Percentiles rank a stretch among this genome's conserved stretches.
These are phyloP conservation scores for Polyporus tsugae DNA, from an alignment of 1,284 basidiomycete species.

Conservation along the genomic window DNA sequence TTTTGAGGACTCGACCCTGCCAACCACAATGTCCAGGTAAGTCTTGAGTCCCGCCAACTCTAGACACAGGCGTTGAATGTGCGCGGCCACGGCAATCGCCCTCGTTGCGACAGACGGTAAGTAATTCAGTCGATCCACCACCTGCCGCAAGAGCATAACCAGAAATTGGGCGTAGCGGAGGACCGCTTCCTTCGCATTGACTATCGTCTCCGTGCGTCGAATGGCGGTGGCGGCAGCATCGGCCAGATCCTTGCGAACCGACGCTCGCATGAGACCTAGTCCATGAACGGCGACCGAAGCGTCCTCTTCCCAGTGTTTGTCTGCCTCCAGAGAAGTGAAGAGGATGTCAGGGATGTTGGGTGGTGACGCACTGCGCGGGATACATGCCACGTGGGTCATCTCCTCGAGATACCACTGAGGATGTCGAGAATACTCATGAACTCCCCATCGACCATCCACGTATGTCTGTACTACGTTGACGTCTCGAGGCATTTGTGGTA, in stretches of 20 bases:
- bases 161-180: not conserved
- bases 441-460: constrained; percentile 26
- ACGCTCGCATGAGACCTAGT: not conserved
- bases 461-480: constrained; percentile 29
- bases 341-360: not conserved
- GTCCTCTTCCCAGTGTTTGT: not conserved
- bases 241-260: not conserved
- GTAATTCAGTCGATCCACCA: not conserved
- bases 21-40: not conserved
- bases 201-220: not conserved
- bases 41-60: not conserved
- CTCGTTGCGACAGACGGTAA: not conserved
- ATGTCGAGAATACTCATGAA: not conserved
- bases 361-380: not conserved
- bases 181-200: no score
- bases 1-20: not conserved
- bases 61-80: not conserved
- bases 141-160: not conserved
- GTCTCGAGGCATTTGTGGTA: not conserved
- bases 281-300: not conserved
- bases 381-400: not conserved
- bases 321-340: not conserved
- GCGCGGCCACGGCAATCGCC: not conserved
- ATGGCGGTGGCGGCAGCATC: not conserved
- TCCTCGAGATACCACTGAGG: not conserved